phyloP scores from a whole-genome alignment of 495 filamentous ascomycete species.

The Podospora bellae-mahoneyi region DNA sequence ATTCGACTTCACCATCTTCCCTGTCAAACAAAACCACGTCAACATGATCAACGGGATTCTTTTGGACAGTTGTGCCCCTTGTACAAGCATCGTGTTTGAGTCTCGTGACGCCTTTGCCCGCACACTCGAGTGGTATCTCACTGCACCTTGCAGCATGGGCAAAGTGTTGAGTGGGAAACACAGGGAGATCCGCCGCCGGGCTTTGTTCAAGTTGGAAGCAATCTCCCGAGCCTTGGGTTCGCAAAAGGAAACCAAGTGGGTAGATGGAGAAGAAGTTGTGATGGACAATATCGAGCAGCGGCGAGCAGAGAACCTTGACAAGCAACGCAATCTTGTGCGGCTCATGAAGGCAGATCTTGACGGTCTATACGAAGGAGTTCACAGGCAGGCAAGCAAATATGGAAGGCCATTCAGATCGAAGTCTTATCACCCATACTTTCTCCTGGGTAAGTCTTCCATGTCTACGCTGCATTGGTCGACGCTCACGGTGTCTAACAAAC shows the following conservation, averaged over 20 bases:
- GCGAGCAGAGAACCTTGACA: neutral
- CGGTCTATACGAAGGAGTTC: neutral
- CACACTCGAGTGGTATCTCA: conserved; percentile 38
- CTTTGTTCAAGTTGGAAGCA: conserved; percentile 29
- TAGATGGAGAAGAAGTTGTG: no score
- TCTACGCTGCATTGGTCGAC: no score
- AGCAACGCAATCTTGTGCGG: neutral
- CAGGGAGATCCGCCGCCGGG: conserved; percentile 16
- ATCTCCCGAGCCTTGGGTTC: conserved; percentile 17
- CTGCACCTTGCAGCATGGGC: conserved; percentile 13
- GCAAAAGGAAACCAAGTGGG: neutral
- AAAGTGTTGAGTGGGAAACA: conserved; percentile 21
- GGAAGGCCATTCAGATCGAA: neutral
- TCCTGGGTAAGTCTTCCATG: neutral
- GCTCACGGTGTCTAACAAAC: no score
- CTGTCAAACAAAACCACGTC: conserved; percentile 33
- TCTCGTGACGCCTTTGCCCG: conserved; percentile 17
- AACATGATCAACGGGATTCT: conserved; percentile 44
- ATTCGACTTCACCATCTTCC: conserved; percentile 45
- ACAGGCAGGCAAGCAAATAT: neutral
- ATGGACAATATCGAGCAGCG: no score
- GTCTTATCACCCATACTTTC: no score
- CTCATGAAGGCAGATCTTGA: neutral
- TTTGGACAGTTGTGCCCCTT: conserved; percentile 35
- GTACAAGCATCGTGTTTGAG: conserved; percentile 33